Base-by-base conservation (phyloP, 768 basidiomycete genomes). In the Termitomyces sp. region DNA sequence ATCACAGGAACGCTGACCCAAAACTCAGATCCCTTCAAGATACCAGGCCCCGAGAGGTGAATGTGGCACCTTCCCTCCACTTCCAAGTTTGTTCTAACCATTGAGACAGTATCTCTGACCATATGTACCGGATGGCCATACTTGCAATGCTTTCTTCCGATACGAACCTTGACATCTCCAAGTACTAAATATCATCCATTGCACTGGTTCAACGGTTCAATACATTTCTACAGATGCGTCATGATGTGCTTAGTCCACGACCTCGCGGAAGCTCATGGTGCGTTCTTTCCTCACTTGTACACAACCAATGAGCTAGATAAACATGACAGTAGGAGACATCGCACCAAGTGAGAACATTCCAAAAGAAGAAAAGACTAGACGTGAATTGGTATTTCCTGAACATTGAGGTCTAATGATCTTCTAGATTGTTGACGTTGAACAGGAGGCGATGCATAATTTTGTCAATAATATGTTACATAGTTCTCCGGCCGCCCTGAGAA, bases 41-140 rank as follows among this genome's bases (percentile, higher is more conserved):
- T 95, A n/a, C 82, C 85, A 17, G 80, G 82, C 59, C 82, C 92
- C 5, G 92, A 96, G 74, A 94, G 92, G 93, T 90, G 31, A 12
- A 53, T 53, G 4, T 19, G 17, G 41, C 54, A n/a, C 32, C 32
- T 5, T 23, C 31, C 21, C 47, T 9, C 37, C 29, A n/a, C n/a
- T 38, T 42, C 8, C 40, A 27, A 38, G 14, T 21, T 17, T 35
- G 49, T 32, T n/a, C 23, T 8, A 41, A 57, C 40, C 25, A n/a
- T n/a, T 40, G 31, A 25, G 25, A 19, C 58, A 93, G 90, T 62
- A 95, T 98, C 60, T 87, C 93, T 8, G 96, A 98, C 70, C 95
- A 98, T 66, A 98, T 97, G 96, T 92, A 94, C 69, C 79, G 96
- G 46, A 98, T 99, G 96, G 89, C 93, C 1, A 69, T 98, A n/a